Base-by-base conservation (phyloP, 306 rosid species). In the Geum urbanum region DNA sequence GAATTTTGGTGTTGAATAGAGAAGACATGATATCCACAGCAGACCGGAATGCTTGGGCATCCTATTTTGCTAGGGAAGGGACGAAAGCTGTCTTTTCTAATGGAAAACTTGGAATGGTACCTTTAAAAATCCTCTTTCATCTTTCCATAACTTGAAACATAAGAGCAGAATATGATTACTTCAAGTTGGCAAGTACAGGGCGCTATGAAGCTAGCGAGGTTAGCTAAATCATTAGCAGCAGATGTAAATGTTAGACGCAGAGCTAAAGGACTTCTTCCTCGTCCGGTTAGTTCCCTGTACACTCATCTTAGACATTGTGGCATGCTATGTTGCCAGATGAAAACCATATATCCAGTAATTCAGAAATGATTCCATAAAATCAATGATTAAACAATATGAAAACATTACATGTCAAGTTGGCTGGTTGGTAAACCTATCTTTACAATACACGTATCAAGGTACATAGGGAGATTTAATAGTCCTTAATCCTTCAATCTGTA, bases 41-140 rank as follows among this genome's bases (percentile, higher is more conserved):
- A 47, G 98, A 92, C 76, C 87, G 96, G 59, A 88, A 92, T 87
- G 92, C 94, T 76, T 92, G 98, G 98, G 98, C 98, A 1, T 70
- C 82, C 35, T 84, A 90, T 85, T 92, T 79, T 84, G 72, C 89
- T 43, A 83, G 78, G 70, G 82, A 84, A 70, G 97, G 97, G 63
- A 85, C 70, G 5, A 92, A 86, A 77, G 96, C 76, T 69, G 84
- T 92, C 70, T 92, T 88, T 77, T 84, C 97, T 37, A 92, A 92
- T 78, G 98, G 98, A 54, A 81, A 90, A 73, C 92, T 74, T 74
- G 98, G 98, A 85, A 84, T 88, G 98, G 98, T 92, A 85, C 39
- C 59, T 63, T 50, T 47, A 60, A 22, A 47, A 71, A 8, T 19
- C 18, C 44, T 16, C 69, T 71, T 71, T 69, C 70, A 55, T 43